Evolutionary conservation across 768 basidiomycete genomes (phyloP).

Genomic region (Phlebiopsis flavidoalba): DNA sequence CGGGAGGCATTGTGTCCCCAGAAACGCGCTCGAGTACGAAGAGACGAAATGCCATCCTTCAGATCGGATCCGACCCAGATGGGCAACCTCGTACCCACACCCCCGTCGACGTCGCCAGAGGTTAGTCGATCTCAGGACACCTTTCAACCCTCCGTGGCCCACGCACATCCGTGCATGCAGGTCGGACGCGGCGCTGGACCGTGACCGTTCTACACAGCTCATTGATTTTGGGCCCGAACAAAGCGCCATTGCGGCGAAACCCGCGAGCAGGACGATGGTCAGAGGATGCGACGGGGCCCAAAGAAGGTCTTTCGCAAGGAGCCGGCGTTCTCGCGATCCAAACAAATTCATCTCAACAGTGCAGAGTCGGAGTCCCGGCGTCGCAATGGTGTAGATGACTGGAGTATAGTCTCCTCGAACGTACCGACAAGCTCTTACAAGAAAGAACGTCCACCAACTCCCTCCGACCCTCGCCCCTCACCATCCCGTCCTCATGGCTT

Average conservation of each 20-base stretch:
- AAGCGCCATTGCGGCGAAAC: conserved; percentile 23
- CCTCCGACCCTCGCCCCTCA: conserved; percentile 18
- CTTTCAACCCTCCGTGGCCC: conserved; percentile 21
- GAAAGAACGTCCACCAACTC: conserved; percentile 17
- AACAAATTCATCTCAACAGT: neutral
- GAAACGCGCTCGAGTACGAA: conserved; percentile 14
- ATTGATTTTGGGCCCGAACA: conserved; percentile 35
- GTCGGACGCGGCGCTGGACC: conserved; percentile 48
- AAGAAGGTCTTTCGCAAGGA: conserved; percentile 1
- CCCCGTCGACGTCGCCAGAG: conserved; percentile 2
- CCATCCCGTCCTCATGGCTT: neutral
- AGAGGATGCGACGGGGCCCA: conserved; percentile 20
- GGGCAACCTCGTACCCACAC: neutral
- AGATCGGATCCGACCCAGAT: conserved; percentile 3
- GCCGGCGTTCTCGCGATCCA: neutral
- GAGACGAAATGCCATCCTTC: neutral
- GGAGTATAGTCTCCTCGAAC: conserved; percentile 17
- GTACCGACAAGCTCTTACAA: conserved; percentile 18
- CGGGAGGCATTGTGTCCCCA: conserved; percentile 13
- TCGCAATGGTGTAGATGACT: conserved; percentile 6
- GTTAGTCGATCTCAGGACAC: conserved; percentile 10
- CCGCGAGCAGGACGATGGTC: conserved; percentile 24
- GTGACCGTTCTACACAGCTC: conserved; percentile 36
- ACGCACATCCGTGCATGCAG: conserved; percentile 36
- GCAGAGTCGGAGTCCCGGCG: neutral